Conservation (phyloP, 805 yeast genomes). For the Kodamaea leandrae region DNA sequence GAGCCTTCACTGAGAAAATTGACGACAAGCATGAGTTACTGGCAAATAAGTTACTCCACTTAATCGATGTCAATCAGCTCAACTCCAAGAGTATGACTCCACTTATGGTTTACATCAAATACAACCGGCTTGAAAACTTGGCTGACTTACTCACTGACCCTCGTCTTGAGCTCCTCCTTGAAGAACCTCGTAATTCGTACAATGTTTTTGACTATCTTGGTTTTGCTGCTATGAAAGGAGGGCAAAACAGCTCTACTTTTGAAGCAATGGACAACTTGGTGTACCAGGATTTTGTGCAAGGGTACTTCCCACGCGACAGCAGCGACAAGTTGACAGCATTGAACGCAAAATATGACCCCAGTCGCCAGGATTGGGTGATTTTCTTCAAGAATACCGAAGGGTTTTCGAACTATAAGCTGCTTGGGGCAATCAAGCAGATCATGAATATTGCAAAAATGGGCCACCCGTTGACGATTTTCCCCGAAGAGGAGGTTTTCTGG, state of each 20-base stretch:
- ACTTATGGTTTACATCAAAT: slow-evolving; percentile 65
- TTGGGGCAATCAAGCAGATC: slow-evolving; percentile 22
- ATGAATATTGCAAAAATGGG: slow-evolving; percentile 30
- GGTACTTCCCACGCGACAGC: slow-evolving; percentile 19
- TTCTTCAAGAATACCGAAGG: slow-evolving; percentile 18
- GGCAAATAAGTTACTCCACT: slow-evolving; percentile 20
- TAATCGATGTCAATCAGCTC: slow-evolving; percentile 51
- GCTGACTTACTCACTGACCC: slow-evolving; percentile 46
- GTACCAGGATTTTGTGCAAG: slow-evolving; percentile 19
- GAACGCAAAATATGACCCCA: slow-evolving; percentile 35
- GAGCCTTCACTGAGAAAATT: no score
- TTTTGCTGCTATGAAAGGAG: slow-evolving; percentile 31
- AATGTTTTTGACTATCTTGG: slow-evolving; percentile 40
- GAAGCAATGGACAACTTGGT: slow-evolving; percentile 23
- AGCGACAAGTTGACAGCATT: slow-evolving; percentile 23
- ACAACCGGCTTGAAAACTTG: slow-evolving; percentile 62
- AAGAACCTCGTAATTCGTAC: slow-evolving; percentile 33
- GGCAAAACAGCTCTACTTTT: no score
- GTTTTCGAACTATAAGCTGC: slow-evolving; percentile 15
- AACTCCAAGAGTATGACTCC: slow-evolving; percentile 67
- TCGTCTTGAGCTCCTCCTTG: slow-evolving; percentile 39
- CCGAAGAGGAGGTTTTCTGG: slow-evolving; percentile 19
- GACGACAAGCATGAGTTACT: slow-evolving; percentile 16
- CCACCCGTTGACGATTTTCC: slow-evolving; percentile 31
- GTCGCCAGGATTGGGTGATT: slow-evolving; percentile 33